A percentile compares a stretch with the other conserved stretches of the same genome.
phyloP scores from a whole-genome alignment of 306 rosid genomes.

The Prunus kanzakura region DNA sequence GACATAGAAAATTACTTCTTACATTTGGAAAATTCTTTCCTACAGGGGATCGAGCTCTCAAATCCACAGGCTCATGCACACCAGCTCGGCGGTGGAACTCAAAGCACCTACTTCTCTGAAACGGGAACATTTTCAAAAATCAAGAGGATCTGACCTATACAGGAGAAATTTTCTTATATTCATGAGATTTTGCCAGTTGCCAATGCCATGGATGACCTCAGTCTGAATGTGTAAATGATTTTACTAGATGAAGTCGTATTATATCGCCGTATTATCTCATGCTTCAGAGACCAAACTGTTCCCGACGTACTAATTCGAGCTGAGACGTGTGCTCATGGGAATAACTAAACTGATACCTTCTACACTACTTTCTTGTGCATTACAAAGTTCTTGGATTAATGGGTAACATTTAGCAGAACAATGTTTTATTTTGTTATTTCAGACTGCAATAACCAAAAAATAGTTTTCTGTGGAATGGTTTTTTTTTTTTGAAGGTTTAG shows the following conservation, averaged over 20 bases:
- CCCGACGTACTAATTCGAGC: neutral
- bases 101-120: constrained; percentile 94
- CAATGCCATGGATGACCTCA: neutral
- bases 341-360: neutral
- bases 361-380: neutral
- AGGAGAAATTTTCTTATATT: neutral
- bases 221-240: neutral
- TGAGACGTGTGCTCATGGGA: neutral
- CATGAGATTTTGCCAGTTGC: neutral
- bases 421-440: neutral
- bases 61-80: constrained; percentile 96
- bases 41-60: constrained; percentile 89
- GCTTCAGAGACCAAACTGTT: neutral
- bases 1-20: neutral
- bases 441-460: neutral
- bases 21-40: neutral
- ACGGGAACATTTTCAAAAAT: constrained; percentile 92
- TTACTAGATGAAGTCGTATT: neutral
- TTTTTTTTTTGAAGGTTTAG: neutral
- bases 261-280: too few species aligned
- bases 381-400: neutral
- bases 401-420: neutral
- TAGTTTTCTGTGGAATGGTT: neutral
- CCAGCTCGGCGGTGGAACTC: constrained; percentile 94
- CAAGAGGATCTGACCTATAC: constrained; percentile 55